Evolutionary conservation across 441 rosid genomes (phyloP).

Genomic region (Melastoma candidum): DNA sequence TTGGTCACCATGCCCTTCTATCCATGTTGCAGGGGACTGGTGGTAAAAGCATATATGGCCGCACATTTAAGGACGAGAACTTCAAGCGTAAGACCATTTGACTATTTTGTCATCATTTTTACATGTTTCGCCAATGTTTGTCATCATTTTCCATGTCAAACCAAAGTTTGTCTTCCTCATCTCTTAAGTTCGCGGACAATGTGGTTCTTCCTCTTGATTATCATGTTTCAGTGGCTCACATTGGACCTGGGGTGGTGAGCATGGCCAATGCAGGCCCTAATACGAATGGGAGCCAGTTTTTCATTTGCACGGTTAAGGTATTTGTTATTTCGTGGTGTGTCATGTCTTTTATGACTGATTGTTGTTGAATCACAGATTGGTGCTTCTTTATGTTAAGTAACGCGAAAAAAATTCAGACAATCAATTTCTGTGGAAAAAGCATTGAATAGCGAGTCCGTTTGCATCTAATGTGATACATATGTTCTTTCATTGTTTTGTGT

Average conservation of each 20-base stretch:
- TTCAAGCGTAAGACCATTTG: slow-evolving; percentile 69
- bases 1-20: slow-evolving; percentile 13
- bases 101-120: not conserved
- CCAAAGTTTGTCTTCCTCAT: not conserved
- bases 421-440: no score
- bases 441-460: no score
- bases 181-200: not conserved
- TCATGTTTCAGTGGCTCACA: slow-evolving; percentile 66
- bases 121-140: no score
- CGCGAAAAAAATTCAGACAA: not conserved
- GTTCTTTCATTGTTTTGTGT: no score
- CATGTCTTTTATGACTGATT: not conserved
- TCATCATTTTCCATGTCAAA: not conserved
- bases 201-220: not conserved
- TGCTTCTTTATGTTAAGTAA: not conserved
- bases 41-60: slow-evolving; percentile 97
- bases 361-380: not conserved
- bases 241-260: slow-evolving; percentile 86
- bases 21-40: slow-evolving; percentile 84
- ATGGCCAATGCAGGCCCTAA: slow-evolving; percentile 99
- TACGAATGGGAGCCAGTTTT: slow-evolving; percentile 96
- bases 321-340: slow-evolving; percentile 8
- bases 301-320: slow-evolving; percentile 95
- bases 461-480: no score
- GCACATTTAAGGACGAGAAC: slow-evolving; percentile 91